A percentile compares a stretch with the other conserved stretches of the same genome.
These are phyloP conservation scores for Eutrema yunnanense DNA, from an alignment of 345 rosid species.

Conservation along the genomic window DNA sequence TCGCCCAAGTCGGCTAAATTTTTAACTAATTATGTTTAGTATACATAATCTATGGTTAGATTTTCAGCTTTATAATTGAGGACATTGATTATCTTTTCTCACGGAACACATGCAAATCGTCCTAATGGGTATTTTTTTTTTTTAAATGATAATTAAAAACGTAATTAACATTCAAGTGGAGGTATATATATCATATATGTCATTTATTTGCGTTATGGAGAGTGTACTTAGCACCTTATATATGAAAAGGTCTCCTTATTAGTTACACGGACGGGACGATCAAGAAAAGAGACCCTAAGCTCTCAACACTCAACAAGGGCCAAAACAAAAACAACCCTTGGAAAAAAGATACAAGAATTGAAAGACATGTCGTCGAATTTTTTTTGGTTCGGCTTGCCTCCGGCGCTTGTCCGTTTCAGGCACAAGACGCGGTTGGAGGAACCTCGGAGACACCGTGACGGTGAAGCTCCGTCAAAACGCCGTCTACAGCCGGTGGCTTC, in stretches of 20 bases:
- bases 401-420: constrained; percentile 11
- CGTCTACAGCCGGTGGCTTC: constrained; percentile 64
- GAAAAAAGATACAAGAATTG: not conserved
- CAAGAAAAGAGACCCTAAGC: not conserved
- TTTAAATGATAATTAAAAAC: no score
- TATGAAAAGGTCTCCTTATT: constrained; percentile 14
- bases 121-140: no score
- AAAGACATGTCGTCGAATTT: constrained; percentile 35
- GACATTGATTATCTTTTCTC: no score
- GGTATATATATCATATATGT: not conserved
- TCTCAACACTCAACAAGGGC: constrained; percentile 30
- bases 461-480: constrained; percentile 67
- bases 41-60: not conserved
- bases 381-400: not conserved
- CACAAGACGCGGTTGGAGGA: constrained; percentile 45
- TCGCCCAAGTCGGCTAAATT: not conserved
- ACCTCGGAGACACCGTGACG: constrained; percentile 58
- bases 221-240: constrained; percentile 6
- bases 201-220: constrained; percentile 13
- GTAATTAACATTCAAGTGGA: no score
- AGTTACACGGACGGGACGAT: constrained; percentile 10
- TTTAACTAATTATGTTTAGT: not conserved
- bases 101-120: no score
- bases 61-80: not conserved
- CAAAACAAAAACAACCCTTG: constrained; percentile 27